A percentile compares a stretch with the other conserved stretches of the same genome.
These are phyloP conservation scores for Puya raimondii DNA, from an alignment of 176 grass and related monocot genomes.

Conservation along the genomic window DNA sequence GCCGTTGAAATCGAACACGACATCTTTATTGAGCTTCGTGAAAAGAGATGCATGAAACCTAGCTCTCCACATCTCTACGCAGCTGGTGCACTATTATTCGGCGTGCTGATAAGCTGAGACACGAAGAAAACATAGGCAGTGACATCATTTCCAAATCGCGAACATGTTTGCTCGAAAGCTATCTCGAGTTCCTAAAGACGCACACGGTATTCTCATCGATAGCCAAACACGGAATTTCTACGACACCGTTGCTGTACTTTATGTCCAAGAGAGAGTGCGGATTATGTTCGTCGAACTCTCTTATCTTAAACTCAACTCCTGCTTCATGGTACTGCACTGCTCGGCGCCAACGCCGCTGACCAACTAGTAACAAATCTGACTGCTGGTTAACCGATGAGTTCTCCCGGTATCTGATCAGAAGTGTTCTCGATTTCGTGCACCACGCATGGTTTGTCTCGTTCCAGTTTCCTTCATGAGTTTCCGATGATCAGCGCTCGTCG, in stretches of 20 bases:
- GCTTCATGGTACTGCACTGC: background rate
- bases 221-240: constrained; percentile 14
- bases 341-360: constrained; percentile 4
- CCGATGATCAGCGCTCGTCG: too few species aligned
- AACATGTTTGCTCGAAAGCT: constrained; percentile 12
- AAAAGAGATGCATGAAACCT: too few species aligned
- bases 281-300: background rate
- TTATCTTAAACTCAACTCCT: background rate
- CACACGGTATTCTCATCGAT: background rate
- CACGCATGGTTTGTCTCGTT: too few species aligned
- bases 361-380: fast-evolving
- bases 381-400: background rate
- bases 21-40: background rate
- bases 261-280: constrained; percentile 11
- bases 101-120: constrained; percentile 11
- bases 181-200: constrained; percentile 1
- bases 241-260: background rate
- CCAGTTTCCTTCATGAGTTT: too few species aligned
- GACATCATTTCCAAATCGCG: background rate
- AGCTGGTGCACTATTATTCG: constrained; percentile 16
- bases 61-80: constrained; percentile 10
- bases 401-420: background rate
- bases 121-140: constrained; percentile 12
- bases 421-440: background rate
- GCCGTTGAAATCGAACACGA: background rate